Evolutionary conservation across 257 asterid species (phyloP).

Genomic region (Marsdenia floribunda): DNA sequence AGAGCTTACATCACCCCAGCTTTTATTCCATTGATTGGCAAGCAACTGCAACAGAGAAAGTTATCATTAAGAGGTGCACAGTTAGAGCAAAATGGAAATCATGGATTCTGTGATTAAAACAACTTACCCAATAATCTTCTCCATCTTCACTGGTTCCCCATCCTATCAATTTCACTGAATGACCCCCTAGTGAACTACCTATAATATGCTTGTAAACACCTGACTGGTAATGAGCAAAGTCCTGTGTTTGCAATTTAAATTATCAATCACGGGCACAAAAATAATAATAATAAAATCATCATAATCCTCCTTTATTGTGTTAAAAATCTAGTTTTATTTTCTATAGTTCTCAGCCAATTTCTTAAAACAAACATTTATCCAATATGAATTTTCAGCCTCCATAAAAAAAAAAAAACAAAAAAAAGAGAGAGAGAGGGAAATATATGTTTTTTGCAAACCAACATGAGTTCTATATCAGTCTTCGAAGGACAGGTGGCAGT

Average conservation of each 20-base stretch:
- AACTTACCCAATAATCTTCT: constrained; percentile 84
- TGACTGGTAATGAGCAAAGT: constrained; percentile 83
- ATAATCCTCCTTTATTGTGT: neutral
- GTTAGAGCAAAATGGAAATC: neutral
- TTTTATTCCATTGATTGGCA: constrained; percentile 93
- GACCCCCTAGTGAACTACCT: constrained; percentile 83
- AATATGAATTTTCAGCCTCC: neutral
- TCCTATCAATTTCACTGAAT: constrained; percentile 91
- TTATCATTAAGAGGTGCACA: constrained; percentile 12
- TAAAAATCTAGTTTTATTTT: neutral
- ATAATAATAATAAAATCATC: neutral
- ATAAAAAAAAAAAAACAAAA: no score
- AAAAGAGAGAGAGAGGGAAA: no score
- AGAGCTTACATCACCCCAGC: constrained; percentile 94
- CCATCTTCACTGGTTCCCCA: constrained; percentile 87
- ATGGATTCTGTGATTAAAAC: neutral
- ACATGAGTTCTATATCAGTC: neutral
- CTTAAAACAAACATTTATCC: neutral
- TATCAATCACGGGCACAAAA: neutral
- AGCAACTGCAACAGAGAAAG: constrained; percentile 52
- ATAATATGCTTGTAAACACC: constrained; percentile 82
- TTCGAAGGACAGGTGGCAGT: neutral
- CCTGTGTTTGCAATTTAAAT: constrained; percentile 38
- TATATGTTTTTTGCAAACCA: neutral
- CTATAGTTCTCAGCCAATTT: neutral